phyloP scores from a whole-genome alignment of 2,329 filamentous ascomycete genomes.

The Diplodia intermedia region DNA sequence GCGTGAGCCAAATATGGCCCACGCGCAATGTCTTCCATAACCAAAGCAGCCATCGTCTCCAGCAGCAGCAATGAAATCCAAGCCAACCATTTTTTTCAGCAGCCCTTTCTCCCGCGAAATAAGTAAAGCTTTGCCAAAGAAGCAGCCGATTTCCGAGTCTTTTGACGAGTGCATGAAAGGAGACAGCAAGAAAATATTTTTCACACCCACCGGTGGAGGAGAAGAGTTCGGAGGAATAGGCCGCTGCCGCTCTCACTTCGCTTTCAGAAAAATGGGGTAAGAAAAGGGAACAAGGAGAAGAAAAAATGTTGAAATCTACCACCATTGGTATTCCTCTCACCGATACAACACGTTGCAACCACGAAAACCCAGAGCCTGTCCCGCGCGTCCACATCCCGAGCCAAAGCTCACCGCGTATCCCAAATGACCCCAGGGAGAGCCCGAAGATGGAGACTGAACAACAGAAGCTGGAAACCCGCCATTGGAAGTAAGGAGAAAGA shows the following conservation, averaged over 20 bases:
- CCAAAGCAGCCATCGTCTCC: constrained; percentile 15
- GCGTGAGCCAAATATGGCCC: not conserved
- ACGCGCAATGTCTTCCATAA: constrained; percentile 8
- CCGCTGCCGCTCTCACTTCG: constrained; percentile 29
- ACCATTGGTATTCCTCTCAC: constrained; percentile 33
- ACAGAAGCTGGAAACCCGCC: constrained; percentile 37
- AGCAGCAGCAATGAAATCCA: constrained; percentile 20
- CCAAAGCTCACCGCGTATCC: constrained; percentile 28
- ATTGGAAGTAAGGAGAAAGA: constrained; percentile 15
- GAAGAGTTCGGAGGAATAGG: constrained; percentile 20
- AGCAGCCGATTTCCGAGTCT: constrained; percentile 31
- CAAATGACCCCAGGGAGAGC: constrained; percentile 28
- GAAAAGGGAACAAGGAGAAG: constrained; percentile 26
- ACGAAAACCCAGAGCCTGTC: constrained; percentile 31
- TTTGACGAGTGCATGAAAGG: constrained; percentile 26
- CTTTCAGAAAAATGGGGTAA: constrained; percentile 28
- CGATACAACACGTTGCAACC: constrained; percentile 30
- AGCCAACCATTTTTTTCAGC: constrained; percentile 25
- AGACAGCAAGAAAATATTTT: constrained; percentile 27
- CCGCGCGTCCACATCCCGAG: constrained; percentile 27
- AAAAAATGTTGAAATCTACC: constrained; percentile 33
- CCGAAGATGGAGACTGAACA: constrained; percentile 32
- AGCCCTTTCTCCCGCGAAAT: constrained; percentile 9
- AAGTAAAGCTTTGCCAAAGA: constrained; percentile 20
- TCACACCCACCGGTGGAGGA: constrained; percentile 22